Conservation (phyloP, 106 monocot species). For the Agapanthus africanus region DNA sequence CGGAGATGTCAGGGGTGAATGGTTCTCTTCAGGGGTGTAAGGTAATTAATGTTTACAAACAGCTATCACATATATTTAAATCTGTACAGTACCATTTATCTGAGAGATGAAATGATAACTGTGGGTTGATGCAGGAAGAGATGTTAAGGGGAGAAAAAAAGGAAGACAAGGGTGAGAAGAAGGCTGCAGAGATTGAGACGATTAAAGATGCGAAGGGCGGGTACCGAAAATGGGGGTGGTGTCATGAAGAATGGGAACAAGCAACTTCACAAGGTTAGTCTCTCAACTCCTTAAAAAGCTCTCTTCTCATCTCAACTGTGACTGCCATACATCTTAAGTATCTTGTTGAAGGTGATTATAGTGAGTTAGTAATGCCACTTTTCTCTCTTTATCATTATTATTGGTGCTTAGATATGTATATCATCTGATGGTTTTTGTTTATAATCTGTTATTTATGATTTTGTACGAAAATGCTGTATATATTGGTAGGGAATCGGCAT, state of each 20-base stretch:
- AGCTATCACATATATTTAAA: not conserved
- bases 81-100: not conserved
- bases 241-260: not conserved
- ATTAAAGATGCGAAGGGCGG: conserved; percentile 4
- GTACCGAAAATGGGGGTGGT: conserved; percentile 3
- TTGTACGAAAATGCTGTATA: no score
- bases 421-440: no score
- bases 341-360: no score
- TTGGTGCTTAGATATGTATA: no score
- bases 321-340: not conserved
- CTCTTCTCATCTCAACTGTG: not conserved
- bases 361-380: not conserved
- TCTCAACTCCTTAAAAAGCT: not conserved
- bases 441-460: no score
- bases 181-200: not conserved
- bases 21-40: not conserved
- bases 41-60: not conserved
- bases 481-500: no score
- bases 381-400: not conserved
- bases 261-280: not conserved
- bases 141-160: not conserved
- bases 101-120: not conserved
- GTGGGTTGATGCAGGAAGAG: conserved; percentile 5
- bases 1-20: not conserved
- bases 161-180: not conserved